Evolutionary conservation across 306 rosid genomes (phyloP), one percentile per base, ranked within the genome.

Genomic region (Fagus sylvatica): DNA sequence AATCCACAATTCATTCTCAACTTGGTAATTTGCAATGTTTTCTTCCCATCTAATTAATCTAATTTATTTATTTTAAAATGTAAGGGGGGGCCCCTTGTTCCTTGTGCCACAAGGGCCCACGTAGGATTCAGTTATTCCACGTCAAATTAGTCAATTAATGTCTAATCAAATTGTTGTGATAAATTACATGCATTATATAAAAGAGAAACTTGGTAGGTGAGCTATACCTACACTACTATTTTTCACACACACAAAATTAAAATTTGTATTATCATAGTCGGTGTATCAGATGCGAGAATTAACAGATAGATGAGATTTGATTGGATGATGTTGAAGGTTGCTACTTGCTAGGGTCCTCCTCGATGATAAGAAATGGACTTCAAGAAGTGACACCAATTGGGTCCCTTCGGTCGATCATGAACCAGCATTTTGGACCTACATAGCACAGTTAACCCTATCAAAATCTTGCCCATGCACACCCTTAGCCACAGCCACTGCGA

Each of bases 351-450:
- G 28, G 13, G 69, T 17, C 76, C 46, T 19, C 73, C 49, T 59
- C 9, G 75, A 53, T 75, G 79, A 75, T 73, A 51, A n/a, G 73
- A 59, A 73, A 73, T 76, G 77, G 77, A 70, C 22, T 28, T 62
- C 75, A 83, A 78, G 75, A 65, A 79, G 70, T 73, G 85, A 83
- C 78, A 76, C 60, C 17, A 1, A 60, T 15, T 84, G 90, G 92
- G 93, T 70, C 91, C 93, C 82, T 54, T 1, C 60, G 79, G 86
- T 85, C 85, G 81, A 75, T 76, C 53, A 69, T 71, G 74, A 85
- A 81, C 80, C 84, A 86, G 78, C 96, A 89, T 15, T 53, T 62
- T 48, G 75, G 84, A 75, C 89, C 89, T 86, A 83, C 72, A 41
- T 80, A 78, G 59, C 76, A 73, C 68, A 43, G 76, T 48, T 42